A percentile compares a stretch with the other conserved stretches of the same genome.
Evolutionary conservation across 108 stramenopile genomes (phyloP).

Genomic region (Cyclotella choctawhatcheeana): DNA sequence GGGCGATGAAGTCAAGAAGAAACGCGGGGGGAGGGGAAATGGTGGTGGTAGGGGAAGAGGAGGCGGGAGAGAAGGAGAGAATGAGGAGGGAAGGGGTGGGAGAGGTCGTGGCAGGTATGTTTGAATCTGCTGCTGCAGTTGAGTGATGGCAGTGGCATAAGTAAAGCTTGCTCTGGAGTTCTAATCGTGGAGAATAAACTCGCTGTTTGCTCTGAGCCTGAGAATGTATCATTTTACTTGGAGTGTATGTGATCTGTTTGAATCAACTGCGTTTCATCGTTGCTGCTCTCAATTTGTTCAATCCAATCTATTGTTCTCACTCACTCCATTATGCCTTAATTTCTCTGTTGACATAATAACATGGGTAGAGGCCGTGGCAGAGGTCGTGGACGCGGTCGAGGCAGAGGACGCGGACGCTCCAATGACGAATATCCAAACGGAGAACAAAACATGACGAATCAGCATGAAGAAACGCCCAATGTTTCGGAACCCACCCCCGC

Average conservation of each 20-base stretch:
- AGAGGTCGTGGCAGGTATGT: slow-evolving; percentile 26
- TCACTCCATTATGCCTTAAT: no score
- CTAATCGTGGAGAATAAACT: not conserved
- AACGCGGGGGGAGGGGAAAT: not conserved
- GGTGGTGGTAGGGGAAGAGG: not conserved
- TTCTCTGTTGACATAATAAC: not conserved
- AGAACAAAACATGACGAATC: not conserved
- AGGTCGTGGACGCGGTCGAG: slow-evolving; percentile 1
- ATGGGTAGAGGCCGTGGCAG: slow-evolving; percentile 2
- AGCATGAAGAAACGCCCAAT: not conserved
- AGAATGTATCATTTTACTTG: not conserved
- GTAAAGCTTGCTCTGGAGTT: not conserved
- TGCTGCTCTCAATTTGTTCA: not conserved
- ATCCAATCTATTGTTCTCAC: not conserved
- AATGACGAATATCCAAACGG: not conserved
- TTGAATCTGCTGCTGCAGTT: not conserved
- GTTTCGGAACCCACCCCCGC: not conserved
- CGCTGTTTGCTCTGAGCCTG: not conserved
- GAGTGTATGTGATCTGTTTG: not conserved
- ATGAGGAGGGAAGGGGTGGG: slow-evolving; percentile 5
- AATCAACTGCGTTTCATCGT: not conserved
- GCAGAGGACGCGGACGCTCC: slow-evolving; percentile 11
- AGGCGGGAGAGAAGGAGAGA: not conserved
- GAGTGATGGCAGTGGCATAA: not conserved
- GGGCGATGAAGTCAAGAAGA: not conserved